Evolutionary conservation across 1,139 yeast genomes (phyloP), one percentile per base, ranked within the genome.

Genomic region (Keqinozyma sinolaborantium): DNA sequence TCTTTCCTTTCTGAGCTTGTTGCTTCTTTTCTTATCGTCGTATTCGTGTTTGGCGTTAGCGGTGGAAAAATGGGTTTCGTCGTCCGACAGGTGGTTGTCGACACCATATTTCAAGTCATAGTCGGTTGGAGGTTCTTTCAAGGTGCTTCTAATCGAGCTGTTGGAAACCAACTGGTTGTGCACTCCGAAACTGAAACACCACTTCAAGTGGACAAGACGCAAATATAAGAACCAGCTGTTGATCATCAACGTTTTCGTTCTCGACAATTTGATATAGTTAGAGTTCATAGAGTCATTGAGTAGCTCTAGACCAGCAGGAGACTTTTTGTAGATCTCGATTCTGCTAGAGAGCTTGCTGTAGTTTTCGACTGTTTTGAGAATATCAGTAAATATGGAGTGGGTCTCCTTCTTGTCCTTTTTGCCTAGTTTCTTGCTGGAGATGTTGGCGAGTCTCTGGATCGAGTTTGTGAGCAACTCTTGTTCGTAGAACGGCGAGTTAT

Each of bases 171-270:
- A 64, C 47, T 83, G 87, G 38, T 66, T 67, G 44, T 79, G 83
- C 12, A 82, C 68, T 2, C 86, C 86, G 25, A 76, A 72, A 26
- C 84, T 80, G 48, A 77, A 81, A n/a, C 80, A 69, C 83, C 87
- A 83, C 47, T 77, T 76, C 48, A 83, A 64, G 41, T 75, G 79
- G 35, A 79, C 70, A 33, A 82, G 60, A 36, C 88, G 64, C 31
- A 79, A 54, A 44, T 79, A 74, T 35, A 80, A 70, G 41, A 63
- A 73, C 94, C 94, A 83, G 18, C 82, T 68, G 40, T 71, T 74
- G 24, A 83, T 73, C n/a, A 78, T 69, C 32, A 83, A 57, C 3
- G 80, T 63, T 49, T 70, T 76, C 23, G 77, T 62, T 44, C 76
- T 73, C 14, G 77, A 70, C 32, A 81, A 53, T 40, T 72, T 76